These are phyloP conservation scores for Peniophora sp. DNA, from an alignment of 1,284 basidiomycete genomes.

Conservation along the genomic window DNA sequence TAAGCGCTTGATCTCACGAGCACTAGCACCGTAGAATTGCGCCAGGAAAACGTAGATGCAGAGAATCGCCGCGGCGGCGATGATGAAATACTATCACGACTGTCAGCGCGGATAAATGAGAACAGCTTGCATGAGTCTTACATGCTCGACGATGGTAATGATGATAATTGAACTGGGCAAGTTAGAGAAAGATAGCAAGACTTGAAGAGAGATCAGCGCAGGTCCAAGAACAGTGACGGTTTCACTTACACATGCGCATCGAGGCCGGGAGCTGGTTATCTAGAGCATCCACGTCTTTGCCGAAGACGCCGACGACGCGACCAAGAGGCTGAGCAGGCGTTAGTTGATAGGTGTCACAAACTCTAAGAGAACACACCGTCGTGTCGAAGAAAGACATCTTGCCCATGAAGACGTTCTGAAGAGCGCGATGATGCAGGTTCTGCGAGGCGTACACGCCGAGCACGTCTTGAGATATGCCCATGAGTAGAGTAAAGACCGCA, in stretches of 20 bases:
- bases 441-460: conserved; percentile 64
- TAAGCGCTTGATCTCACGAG: conserved; percentile 81
- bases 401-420: conserved; percentile 58
- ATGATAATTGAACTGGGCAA: conserved; percentile 56
- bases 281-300: conserved; percentile 74
- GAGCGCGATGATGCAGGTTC: conserved; percentile 43
- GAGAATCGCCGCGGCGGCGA: conserved; percentile 57
- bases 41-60: conserved; percentile 59
- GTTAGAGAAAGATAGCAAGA: conserved; percentile 39
- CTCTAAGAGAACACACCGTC: conserved; percentile 41
- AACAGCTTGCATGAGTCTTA: conserved; percentile 40
- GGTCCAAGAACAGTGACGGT: not conserved
- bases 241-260: not conserved
- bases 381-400: conserved; percentile 91
- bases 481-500: conserved; percentile 56
- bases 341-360: conserved; percentile 1
- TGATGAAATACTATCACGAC: conserved; percentile 73
- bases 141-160: conserved; percentile 59
- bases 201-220: conserved; percentile 19
- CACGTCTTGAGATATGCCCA: conserved; percentile 46
- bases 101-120: conserved; percentile 7
- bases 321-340: conserved; percentile 59
- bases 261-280: conserved; percentile 53
- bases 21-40: conserved; percentile 80
- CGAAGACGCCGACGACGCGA: conserved; percentile 82